phyloP scores from a whole-genome alignment of 306 rosid species.

The Clitoria ternatea region DNA sequence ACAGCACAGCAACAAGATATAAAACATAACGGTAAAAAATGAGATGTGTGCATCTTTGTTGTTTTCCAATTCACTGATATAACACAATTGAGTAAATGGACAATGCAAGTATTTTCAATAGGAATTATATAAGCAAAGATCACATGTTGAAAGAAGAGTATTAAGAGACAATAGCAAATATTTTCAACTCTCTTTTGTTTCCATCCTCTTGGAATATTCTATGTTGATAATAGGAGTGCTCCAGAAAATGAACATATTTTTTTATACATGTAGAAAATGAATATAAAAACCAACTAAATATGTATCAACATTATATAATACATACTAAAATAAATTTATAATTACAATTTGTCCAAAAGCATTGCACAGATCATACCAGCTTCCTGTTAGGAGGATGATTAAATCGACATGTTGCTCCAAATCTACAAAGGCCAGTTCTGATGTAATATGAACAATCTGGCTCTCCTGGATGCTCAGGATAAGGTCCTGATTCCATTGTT shows the following conservation, averaged over 20 bases:
- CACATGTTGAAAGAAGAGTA: not conserved
- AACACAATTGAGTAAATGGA: not conserved
- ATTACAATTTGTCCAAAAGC: conserved; percentile 11
- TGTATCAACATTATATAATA: conserved; percentile 4
- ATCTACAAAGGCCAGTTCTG: conserved; percentile 94
- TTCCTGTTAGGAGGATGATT: conserved; percentile 96
- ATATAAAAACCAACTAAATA: not conserved
- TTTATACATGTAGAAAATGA: not conserved
- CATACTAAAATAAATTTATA: not conserved
- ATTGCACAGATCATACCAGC: conserved; percentile 61
- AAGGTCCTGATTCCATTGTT: conserved; percentile 81
- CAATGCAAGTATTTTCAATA: not conserved
- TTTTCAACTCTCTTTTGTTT: not conserved
- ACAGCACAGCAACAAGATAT: not conserved
- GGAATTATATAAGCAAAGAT: conserved; percentile 9
- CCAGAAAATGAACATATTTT: not conserved
- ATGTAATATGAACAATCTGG: conserved; percentile 95
- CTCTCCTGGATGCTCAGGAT: conserved; percentile 94
- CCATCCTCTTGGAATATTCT: conserved; percentile 1
- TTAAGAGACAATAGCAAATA: not conserved
- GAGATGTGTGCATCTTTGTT: not conserved
- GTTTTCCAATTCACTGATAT: not conserved
- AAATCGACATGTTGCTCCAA: conserved; percentile 92
- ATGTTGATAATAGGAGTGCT: not conserved
- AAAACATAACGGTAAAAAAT: too few relatives aligned